Evolutionary conservation across 2,329 filamentous ascomycete genomes (phyloP).

Genomic region (Fusarium dlaminii): DNA sequence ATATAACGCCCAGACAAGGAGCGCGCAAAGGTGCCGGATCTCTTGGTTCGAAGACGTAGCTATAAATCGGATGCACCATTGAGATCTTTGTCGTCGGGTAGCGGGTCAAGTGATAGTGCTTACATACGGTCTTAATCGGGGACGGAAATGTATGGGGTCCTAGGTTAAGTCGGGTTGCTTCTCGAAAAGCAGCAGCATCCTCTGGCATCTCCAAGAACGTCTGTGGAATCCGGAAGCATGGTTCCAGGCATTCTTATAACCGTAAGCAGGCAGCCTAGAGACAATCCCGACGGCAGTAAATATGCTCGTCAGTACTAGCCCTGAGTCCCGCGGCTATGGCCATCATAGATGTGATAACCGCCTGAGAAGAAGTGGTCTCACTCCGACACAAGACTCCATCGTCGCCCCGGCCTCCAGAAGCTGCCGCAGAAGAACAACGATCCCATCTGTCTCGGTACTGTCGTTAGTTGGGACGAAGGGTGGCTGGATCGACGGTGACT

Average conservation of each 20-base stretch:
- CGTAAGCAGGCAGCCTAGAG: too few species aligned
- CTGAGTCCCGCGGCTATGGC: fast-evolving
- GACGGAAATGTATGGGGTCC: neutral
- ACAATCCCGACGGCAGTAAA: fast-evolving
- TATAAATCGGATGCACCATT: neutral
- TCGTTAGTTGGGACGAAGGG: slow-evolving; percentile 5
- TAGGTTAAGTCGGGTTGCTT: neutral
- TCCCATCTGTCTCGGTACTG: neutral
- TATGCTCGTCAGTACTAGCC: neutral
- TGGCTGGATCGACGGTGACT: slow-evolving; percentile 1
- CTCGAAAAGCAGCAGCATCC: neutral
- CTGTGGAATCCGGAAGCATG: fast-evolving
- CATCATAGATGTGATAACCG: fast-evolving
- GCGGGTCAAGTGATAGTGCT: neutral
- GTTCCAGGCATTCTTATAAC: neutral
- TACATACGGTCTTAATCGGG: neutral
- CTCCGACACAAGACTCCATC: neutral
- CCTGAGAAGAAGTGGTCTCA: neutral
- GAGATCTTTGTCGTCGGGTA: neutral
- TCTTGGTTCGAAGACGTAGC: neutral
- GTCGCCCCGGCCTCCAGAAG: fast-evolving
- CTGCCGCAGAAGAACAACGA: neutral
- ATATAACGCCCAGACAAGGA: neutral
- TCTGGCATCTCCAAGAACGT: fast-evolving
- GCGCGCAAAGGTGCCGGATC: fast-evolving